Conservation (phyloP, 805 yeast genomes). For the Yarrowia porcina region DNA sequence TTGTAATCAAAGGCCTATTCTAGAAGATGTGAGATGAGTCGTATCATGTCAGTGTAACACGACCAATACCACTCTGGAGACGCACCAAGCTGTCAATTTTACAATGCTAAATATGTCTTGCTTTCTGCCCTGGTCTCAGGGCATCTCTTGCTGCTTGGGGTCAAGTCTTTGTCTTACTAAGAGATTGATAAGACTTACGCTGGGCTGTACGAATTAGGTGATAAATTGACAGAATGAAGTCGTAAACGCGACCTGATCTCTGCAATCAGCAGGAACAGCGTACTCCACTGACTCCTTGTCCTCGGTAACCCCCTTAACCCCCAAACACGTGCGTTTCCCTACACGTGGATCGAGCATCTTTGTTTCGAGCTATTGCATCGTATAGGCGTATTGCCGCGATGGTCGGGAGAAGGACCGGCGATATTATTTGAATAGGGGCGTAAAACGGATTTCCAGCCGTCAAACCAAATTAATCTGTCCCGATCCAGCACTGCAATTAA, state of each 20-base stretch:
- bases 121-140: background rate
- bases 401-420: background rate
- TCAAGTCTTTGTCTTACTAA: background rate
- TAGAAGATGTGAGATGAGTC: background rate
- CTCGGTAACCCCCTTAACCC: no score
- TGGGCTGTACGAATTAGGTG: no score
- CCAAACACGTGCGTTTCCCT: background rate
- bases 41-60: background rate
- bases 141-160: background rate
- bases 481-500: background rate
- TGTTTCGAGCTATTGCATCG: background rate
- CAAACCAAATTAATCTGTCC: background rate
- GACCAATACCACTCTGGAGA: background rate
- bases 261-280: background rate
- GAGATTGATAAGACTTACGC: background rate
- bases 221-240: no score
- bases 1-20: no score
- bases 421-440: constrained; percentile 2
- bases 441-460: background rate
- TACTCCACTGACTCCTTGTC: no score
- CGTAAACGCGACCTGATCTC: no score
- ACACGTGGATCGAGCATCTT: background rate
- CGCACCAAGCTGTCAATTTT: background rate
- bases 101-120: background rate
- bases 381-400: constrained; percentile 1